phyloP scores from a whole-genome alignment of 257 asterid genomes.

The Solanum chmielewskii region DNA sequence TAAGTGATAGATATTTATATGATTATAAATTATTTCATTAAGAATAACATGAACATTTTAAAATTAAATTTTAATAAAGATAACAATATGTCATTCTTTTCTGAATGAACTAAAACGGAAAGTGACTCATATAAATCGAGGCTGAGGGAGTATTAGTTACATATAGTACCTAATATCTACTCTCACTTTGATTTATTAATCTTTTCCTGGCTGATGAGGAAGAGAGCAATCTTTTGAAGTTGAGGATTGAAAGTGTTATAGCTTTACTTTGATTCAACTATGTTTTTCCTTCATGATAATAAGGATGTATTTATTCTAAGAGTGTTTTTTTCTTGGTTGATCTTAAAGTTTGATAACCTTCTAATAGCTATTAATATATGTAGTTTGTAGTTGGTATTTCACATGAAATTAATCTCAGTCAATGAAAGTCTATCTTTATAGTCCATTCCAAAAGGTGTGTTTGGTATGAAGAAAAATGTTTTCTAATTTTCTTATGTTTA shows the following conservation, averaged over 20 bases:
- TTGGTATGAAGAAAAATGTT: no score
- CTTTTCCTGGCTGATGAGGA: conserved; percentile 52
- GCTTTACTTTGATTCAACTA: conserved; percentile 1
- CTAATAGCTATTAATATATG: background rate
- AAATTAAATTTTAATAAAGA: no score
- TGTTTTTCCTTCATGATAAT: background rate
- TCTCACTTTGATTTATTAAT: background rate
- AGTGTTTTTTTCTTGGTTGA: background rate
- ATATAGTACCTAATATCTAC: background rate
- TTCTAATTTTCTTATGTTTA: no score
- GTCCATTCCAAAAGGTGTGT: background rate
- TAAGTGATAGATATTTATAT: no score
- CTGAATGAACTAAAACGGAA: no score
- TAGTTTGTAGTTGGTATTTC: background rate
- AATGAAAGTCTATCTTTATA: background rate
- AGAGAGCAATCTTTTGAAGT: conserved; percentile 36
- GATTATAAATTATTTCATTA: no score
- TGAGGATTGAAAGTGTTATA: conserved; percentile 53
- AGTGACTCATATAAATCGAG: no score
- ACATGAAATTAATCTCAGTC: background rate
- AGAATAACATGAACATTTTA: no score
- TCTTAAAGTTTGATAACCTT: background rate
- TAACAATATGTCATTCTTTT: no score
- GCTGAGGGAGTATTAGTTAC: no score
- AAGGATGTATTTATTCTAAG: background rate